Evolutionary conservation across 2,329 filamentous ascomycete species (phyloP), one percentile per base, ranked within the genome.

Genomic region (Fusarium bactridioides): DNA sequence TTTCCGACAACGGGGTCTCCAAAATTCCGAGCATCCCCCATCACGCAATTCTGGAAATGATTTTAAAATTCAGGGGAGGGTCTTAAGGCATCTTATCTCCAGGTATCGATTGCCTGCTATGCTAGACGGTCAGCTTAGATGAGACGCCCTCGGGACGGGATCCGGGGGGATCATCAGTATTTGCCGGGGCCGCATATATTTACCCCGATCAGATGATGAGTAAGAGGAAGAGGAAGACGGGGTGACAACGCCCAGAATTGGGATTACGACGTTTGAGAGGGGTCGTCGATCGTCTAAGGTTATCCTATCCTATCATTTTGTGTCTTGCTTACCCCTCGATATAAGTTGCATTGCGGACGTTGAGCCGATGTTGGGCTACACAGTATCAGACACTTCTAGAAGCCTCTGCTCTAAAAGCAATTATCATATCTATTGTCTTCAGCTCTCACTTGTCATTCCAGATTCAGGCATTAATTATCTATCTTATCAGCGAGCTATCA

Each of bases 201-300:
- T 53, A 45, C 70, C 63, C 70, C 70, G 66, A 73, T 73, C 70
- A 72, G 56, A 73, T 70, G 70, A 73, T 73, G 61, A 37, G 31
- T 50, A 57, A 64, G 38, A 62, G 53, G 31, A 33, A 43, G 37
- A 64, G 27, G 35, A 27, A 51, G 31, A 64, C 40, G 57, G 37
- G 33, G 53, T 68, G 56, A 35, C 10, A 33, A 41, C 18, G 50
- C 48, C 23, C 23, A 47, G 48, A 11, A 11, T 16, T 35, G 16
- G 27, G 37, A 33, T 37, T 62, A 40, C 43, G 41, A 40, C 45
- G 25, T 62, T 10, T 27, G 11, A 23, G 40, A 66, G 33, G 69
- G 65, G 64, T 44, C 29, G 44, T 48, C 31, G 50, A 37, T 27
- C 35, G 25, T 23, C 45, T 41, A 27, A 45, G 15, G 43, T 31